Evolutionary conservation across 352 stramenopile genomes (phyloP).

Genomic region (Pythium pyrilobum): DNA sequence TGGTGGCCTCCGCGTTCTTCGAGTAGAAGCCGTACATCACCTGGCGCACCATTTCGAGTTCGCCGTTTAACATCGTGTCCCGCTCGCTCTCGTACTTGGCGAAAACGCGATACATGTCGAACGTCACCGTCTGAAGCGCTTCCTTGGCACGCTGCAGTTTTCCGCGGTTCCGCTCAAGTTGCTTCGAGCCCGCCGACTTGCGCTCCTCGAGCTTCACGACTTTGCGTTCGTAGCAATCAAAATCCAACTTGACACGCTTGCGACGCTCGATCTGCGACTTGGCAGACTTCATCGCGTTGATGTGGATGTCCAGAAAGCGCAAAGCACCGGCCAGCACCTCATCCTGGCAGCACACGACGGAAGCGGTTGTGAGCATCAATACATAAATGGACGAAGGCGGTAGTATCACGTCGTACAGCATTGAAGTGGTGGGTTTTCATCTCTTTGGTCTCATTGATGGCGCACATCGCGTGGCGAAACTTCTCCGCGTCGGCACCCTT

Average conservation of each 20-base stretch:
- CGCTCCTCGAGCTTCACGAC: constrained; percentile 28
- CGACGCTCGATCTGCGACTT: constrained; percentile 65
- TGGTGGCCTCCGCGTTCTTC: constrained; percentile 63
- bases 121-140: constrained; percentile 44
- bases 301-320: constrained; percentile 67
- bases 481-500: constrained; percentile 62
- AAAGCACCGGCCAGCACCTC: constrained; percentile 52
- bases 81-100: constrained; percentile 75
- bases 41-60: constrained; percentile 76
- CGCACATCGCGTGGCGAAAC: constrained; percentile 67
- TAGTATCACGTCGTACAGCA: constrained; percentile 29
- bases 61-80: constrained; percentile 69
- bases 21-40: constrained; percentile 77
- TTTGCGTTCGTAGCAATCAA: constrained; percentile 62
- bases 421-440: constrained; percentile 75
- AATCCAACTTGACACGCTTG: constrained; percentile 66
- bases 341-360: constrained; percentile 25
- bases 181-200: constrained; percentile 15
- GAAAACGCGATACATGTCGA: constrained; percentile 67
- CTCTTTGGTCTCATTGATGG: constrained; percentile 73
- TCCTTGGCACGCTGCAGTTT: constrained; percentile 45
- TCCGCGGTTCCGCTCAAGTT: constrained; percentile 51
- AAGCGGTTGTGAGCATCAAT: background rate
- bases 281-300: constrained; percentile 72
- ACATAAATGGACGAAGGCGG: background rate